Evolutionary conservation across 805 yeast species (phyloP).

Genomic region (Candida railenensis): DNA sequence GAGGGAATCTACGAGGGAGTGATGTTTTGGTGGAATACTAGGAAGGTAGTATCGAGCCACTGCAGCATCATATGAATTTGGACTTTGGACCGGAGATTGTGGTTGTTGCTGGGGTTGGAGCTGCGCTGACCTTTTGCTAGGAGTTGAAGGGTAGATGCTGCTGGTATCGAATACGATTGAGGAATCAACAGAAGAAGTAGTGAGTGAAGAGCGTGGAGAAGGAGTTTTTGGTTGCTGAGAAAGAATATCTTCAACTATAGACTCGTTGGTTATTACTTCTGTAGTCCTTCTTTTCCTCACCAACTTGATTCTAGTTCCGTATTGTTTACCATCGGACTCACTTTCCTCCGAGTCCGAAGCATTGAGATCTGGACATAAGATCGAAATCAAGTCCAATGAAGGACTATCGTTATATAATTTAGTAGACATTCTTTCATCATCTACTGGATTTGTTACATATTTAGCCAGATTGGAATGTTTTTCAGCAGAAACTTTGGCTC

Average conservation of each 20-base stretch:
- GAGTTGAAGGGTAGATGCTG: not conserved
- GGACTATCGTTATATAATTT: not conserved
- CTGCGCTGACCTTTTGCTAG: too few relatives aligned
- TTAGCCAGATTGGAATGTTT: too few relatives aligned
- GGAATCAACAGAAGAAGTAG: not conserved
- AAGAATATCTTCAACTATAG: not conserved
- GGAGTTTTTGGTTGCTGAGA: not conserved
- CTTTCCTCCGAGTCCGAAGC: not conserved
- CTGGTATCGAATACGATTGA: not conserved
- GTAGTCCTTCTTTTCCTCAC: not conserved
- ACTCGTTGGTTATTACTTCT: not conserved
- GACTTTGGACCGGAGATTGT: not conserved
- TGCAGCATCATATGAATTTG: not conserved
- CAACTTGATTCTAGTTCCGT: slow-evolving; percentile 1
- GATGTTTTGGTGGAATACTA: not conserved
- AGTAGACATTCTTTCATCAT: too few relatives aligned
- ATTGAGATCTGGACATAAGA: not conserved
- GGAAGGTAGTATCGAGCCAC: slow-evolving; percentile 5
- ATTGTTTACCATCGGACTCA: not conserved
- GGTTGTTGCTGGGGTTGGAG: not conserved
- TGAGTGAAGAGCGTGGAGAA: not conserved
- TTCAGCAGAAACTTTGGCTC: too few relatives aligned
- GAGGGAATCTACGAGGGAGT: slow-evolving; percentile 4
- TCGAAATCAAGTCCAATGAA: not conserved
- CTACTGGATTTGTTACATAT: too few relatives aligned